phyloP scores from a whole-genome alignment of 2,329 filamentous ascomycete genomes.

The Colletotrichum trifolii region DNA sequence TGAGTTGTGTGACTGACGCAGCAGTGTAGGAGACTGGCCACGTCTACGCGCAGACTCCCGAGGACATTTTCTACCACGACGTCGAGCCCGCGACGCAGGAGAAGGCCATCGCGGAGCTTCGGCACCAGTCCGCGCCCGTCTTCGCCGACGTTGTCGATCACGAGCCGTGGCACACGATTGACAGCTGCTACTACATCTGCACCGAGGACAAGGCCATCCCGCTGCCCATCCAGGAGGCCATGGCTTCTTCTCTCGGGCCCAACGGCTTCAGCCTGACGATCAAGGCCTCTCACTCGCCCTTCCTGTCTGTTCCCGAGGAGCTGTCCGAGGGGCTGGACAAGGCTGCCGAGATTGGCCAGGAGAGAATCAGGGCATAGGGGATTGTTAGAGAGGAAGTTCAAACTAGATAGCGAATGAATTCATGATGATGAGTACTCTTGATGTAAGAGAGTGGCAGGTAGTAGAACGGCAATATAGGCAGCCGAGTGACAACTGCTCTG shows the following conservation, averaged over 20 bases:
- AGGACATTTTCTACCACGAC: constrained; percentile 43
- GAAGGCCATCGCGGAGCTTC: constrained; percentile 33
- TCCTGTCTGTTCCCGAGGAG: constrained; percentile 16
- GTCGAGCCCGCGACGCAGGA: constrained; percentile 32
- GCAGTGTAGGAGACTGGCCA: constrained; percentile 8
- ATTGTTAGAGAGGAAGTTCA: neutral
- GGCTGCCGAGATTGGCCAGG: constrained; percentile 19
- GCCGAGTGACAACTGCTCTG: no score
- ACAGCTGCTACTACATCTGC: constrained; percentile 41
- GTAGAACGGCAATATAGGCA: no score
- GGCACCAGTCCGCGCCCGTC: constrained; percentile 23
- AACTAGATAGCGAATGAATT: constrained; percentile 1
- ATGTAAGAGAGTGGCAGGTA: no score
- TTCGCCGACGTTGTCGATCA: constrained; percentile 40
- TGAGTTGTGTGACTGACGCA: no score
- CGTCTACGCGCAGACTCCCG: constrained; percentile 17
- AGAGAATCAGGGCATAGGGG: constrained; percentile 18
- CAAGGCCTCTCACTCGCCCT: constrained; percentile 31
- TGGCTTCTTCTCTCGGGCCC: constrained; percentile 38
- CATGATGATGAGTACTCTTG: neutral
- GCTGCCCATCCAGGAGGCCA: constrained; percentile 36
- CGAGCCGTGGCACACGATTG: constrained; percentile 43
- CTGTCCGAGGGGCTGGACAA: constrained; percentile 16
- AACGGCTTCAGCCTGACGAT: constrained; percentile 16
- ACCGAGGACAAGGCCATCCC: constrained; percentile 41